Evolutionary conservation across 2,329 filamentous ascomycete species (phyloP), one percentile per base, ranked within the genome.

Genomic region (Cadophora sp.): DNA sequence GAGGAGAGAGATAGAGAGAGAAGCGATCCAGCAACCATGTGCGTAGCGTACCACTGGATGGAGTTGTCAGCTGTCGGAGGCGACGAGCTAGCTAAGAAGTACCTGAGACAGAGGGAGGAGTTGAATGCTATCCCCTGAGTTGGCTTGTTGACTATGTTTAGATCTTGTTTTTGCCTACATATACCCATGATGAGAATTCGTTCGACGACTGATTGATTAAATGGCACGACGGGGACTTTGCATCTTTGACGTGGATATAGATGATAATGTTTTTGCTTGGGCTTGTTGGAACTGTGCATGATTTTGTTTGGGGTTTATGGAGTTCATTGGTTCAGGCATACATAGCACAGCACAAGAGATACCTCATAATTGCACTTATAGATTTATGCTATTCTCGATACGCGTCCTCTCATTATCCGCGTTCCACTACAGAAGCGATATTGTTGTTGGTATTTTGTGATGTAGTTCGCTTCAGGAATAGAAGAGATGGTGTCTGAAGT

Each of bases 41-140:
- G 94, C 76, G 88, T 97, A 67, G 95, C 95, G 11, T 90, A 97
- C 80, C 95, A 98, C 83, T 98, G 95, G 94, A 97, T 98, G 94
- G 93, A 95, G 81, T 85, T 92, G 72, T 94, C 92, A 46, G 92
- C 93, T 74, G 86, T 87, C 65, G 94, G 94, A n/a, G 94, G 94
- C 0, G 95, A 98, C 78, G 87, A 91, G 76, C 83, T 97, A 73
- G 95, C 95, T 24, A 90, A 89, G 77, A 91, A 91, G 78, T 94
- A 95, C 80, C 82, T 97, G 79, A 86, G 90, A 71, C 92, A 97
- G 81, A 73, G 76, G 24, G 76, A 77, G 64, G 76, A 77, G 69
- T 40, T 78, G 61, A 77, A 77, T 67, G 75, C 75, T 40, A 72
- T 77, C 59, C 75, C 76, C 59, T 77, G 40, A 26, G 40, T 3